Conservation (phyloP, 2,329 filamentous ascomycete genomes). For the Trichothecium roseum region DNA sequence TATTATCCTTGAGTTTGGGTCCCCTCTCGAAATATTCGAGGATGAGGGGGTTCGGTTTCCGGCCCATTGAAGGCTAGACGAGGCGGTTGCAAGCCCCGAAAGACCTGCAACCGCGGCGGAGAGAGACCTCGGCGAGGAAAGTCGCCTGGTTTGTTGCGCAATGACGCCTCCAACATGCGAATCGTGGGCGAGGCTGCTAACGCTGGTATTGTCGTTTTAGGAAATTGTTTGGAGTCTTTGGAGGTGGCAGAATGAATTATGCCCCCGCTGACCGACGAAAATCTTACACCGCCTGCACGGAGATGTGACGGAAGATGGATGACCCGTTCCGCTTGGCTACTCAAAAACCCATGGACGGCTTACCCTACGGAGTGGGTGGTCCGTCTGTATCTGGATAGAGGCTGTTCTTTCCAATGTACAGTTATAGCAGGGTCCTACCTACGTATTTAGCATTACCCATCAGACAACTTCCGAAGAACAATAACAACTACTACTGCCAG, state of each 20-base stretch:
- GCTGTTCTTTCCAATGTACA: no score
- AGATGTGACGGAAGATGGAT: not conserved
- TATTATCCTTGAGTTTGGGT: constrained; percentile 76
- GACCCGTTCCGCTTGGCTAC: not conserved
- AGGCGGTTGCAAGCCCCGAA: constrained; percentile 14
- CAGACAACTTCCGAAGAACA: no score
- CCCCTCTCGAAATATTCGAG: constrained; percentile 83
- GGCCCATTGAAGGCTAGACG: constrained; percentile 51
- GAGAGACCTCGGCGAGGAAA: constrained; percentile 1
- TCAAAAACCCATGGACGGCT: no score
- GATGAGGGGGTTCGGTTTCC: constrained; percentile 75
- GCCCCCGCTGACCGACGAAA: constrained; percentile 30
- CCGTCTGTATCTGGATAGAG: no score
- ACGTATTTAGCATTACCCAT: no score
- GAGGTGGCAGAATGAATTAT: constrained; percentile 18
- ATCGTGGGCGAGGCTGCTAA: not conserved
- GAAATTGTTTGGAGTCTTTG: not conserved
- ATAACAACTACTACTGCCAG: no score
- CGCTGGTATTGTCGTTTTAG: not conserved
- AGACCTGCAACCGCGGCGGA: constrained; percentile 13
- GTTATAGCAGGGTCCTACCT: no score
- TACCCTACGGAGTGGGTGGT: no score
- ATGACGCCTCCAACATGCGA: not conserved
- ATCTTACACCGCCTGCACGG: constrained; percentile 12
- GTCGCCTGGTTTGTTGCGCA: not conserved